Base-by-base conservation (phyloP, 176 grass and related monocot genomes). In the Cymbopogon citratus region DNA sequence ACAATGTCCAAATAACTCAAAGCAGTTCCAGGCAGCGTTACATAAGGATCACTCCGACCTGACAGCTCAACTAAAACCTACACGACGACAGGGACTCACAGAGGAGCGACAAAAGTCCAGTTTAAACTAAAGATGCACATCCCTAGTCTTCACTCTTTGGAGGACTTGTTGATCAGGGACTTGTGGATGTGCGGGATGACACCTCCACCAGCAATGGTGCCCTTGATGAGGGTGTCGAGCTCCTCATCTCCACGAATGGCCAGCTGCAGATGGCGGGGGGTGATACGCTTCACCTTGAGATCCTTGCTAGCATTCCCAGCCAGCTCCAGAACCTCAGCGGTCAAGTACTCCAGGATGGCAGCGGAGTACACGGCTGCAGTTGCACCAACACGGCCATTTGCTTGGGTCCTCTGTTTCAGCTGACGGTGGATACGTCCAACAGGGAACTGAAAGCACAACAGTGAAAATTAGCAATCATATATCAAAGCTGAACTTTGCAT, bases 111-210 rank as follows among this genome's bases (percentile, higher is more conserved):
- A 77, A 27, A 69, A 68, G 67, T 67, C 79, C 65, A 59, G 49
- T 73, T 86, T 67, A 78, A 83, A 86, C 84, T 90, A 86, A 62
- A 41, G 49, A 83, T 69, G 40, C 39, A 33, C 73, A 52, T 83
- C 45, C 78, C 80, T 83, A 83, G 82, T 69, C 23, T 40, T 92
- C 87, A 92, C 85, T 92, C 90, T 41, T 92, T 92, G 80, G 90
- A 87, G 2, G 90, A 92, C 80, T 92, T 92, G 87, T 92, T 92
- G 84, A 92, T 92, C 28, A 92, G 84, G 57, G 90, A 92, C 65
- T 92, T 92, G 84, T 92, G 90, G 66, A 92, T 92, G 74, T 92
- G 90, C 5, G 90, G 90, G 68, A 92, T 92, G 38, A 92, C 90
- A 71, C 90, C 90, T 62, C 90, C 90, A 34, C 90, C 87, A 4